Conservation (phyloP, 169 alveolate species). For the Plasmodium inui region DNA sequence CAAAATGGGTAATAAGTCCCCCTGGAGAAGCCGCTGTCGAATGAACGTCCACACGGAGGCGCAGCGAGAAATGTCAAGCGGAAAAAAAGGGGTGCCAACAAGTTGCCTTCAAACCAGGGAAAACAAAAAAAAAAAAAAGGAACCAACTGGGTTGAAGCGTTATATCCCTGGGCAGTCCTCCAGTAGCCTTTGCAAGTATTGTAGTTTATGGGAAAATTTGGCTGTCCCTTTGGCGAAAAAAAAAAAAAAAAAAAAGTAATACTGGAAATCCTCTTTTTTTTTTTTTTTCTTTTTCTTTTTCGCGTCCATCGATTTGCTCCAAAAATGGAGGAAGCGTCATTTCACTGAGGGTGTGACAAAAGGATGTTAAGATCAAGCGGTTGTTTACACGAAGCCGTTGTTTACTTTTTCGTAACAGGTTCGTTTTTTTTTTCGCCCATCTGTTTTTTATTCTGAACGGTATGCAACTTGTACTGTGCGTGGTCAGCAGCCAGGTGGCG, state of each 20-base stretch:
- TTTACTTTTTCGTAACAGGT: neutral
- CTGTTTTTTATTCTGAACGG: neutral
- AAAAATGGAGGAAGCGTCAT: neutral
- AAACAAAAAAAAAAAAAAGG: neutral
- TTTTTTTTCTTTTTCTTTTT: conserved; percentile 2
- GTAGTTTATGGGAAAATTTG: neutral
- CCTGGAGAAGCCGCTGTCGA: neutral
- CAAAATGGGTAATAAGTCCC: neutral
- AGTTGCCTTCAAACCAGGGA: neutral
- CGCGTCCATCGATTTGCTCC: neutral
- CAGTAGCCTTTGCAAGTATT: neutral
- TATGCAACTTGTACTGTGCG: neutral
- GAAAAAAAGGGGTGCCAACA: neutral
- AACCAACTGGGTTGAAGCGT: neutral
- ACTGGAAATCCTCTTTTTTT: neutral
- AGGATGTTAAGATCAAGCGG: no score
- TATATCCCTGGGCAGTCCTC: neutral
- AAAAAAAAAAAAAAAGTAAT: no score
- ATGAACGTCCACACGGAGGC: neutral
- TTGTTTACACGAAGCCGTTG: no score
- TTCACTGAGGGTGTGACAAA: neutral
- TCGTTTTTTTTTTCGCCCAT: neutral
- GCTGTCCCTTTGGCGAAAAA: neutral
- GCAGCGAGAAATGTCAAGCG: neutral
- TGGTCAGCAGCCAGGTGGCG: no score